Evolutionary conservation across 1,284 basidiomycete genomes (phyloP), one percentile per base, ranked within the genome.

Genomic region (Tilletia walkeri): DNA sequence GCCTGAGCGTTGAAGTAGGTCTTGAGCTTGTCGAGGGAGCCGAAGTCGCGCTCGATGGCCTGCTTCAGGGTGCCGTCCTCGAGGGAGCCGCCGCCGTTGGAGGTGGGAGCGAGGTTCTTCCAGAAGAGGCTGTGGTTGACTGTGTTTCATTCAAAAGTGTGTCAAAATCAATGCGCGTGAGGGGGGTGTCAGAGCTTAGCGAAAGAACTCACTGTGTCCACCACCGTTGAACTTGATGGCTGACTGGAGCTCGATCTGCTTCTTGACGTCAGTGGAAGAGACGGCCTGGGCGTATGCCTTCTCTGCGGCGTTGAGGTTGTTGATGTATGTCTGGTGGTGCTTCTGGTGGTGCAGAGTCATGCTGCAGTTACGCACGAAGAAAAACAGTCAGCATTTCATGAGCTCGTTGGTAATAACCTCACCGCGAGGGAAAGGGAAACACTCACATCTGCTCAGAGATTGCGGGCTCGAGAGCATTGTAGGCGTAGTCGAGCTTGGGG

Each of bases 101-200:
- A 78, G 68, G 73, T 48, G 30, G 81, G 81, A n/a, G 81, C 81
- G 16, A 83, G 89, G 86, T 96, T 98, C 86, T 91, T 94, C 96
- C 95, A 99, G 88, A 99, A 99, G 69, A 99, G 88, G 56, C 94
- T 90, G 84, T 94, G 93, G 85, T 94, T 94, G 86, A 85, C 75
- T 75, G 66, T 34, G 59, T n/a, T 16, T 30, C n/a, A 10, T 20
- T 7, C 38, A 63, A 54, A 20, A 5, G 18, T 20, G 45, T 30
- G 24, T 30, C 24, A 30, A 30, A 30, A 30, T 1, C 24, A 30
- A 30, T 30, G 24, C 24, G 24, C 24, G 24, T 30, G 24, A 30
- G 24, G 24, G 24, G 24, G 24, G 24, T 45, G 14, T 45, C 9
- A 14, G 41, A 45, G 14, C 14, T 45, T 45, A 9, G 41, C 9